Percentiles rank a stretch among this genome's conserved stretches.
These are phyloP conservation scores for Chlorella sorokiniana DNA, from an alignment of 139 green algal species.

Conservation along the genomic window DNA sequence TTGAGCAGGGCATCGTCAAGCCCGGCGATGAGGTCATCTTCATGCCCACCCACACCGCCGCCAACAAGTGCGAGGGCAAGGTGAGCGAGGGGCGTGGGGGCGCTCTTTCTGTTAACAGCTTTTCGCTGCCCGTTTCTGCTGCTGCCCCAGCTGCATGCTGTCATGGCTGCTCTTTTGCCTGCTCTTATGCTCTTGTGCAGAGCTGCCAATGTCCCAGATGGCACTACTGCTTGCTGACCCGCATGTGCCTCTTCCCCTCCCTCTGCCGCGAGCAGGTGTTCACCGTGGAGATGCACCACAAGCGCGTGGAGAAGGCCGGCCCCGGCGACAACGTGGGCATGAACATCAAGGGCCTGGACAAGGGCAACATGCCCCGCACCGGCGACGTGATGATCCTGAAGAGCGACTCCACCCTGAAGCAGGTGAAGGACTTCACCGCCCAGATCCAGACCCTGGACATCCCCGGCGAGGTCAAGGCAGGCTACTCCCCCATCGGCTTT, in stretches of 20 bases:
- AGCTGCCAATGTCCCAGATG: too few relatives aligned
- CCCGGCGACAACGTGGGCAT: slow-evolving; percentile 99
- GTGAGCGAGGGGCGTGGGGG: too few relatives aligned
- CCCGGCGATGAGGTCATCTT: slow-evolving; percentile 90
- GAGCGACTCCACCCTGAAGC: slow-evolving; percentile 81
- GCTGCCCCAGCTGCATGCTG: too few relatives aligned
- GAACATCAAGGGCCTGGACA: slow-evolving; percentile 98
- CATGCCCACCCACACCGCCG: slow-evolving; percentile 86
- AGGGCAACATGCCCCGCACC: slow-evolving; percentile 90
- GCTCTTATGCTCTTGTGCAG: too few relatives aligned
- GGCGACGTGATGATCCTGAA: slow-evolving; percentile 95
- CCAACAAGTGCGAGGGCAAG: slow-evolving; percentile 91
- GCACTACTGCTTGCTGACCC: too few relatives aligned
- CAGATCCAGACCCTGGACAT: slow-evolving; percentile 95
- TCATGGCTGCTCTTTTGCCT: too few relatives aligned
- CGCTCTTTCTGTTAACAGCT: too few relatives aligned
- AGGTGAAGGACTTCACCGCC: slow-evolving; percentile 81
- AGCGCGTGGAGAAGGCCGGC: slow-evolving; percentile 89
- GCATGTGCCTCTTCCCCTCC: background rate
- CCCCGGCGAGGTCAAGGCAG: slow-evolving; percentile 88
- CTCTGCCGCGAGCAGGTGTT: slow-evolving; percentile 63
- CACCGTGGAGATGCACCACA: slow-evolving; percentile 99
- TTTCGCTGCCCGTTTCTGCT: too few relatives aligned
- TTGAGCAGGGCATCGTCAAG: slow-evolving; percentile 98
- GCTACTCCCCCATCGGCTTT: slow-evolving; percentile 92